phyloP scores from a whole-genome alignment of 345 rosid species.

The Populus ilicifolia region DNA sequence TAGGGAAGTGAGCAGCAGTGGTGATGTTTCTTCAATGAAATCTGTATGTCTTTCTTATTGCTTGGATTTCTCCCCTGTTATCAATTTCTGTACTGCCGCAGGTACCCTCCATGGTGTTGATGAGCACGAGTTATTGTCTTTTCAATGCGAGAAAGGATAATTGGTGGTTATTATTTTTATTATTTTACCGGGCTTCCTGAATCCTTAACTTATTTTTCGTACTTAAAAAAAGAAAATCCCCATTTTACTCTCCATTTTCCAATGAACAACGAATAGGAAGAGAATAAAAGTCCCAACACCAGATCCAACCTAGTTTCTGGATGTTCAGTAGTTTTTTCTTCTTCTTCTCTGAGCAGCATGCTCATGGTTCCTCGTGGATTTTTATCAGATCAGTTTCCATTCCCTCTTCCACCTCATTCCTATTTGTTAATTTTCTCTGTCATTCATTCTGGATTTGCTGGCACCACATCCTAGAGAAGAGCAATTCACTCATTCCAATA shows the following conservation, averaged over 20 bases:
- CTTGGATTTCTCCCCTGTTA: slow-evolving; percentile 10
- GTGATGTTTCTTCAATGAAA: slow-evolving; percentile 44
- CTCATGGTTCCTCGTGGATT: neutral
- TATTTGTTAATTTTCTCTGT: neutral
- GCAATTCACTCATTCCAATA: neutral
- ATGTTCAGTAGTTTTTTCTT: neutral
- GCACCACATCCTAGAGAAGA: neutral
- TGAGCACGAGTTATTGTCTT: neutral
- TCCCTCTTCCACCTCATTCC: neutral
- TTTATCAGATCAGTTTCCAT: neutral
- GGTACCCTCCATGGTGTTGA: neutral
- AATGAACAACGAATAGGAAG: neutral
- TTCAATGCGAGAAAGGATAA: neutral
- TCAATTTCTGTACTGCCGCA: slow-evolving; percentile 1
- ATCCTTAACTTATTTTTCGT: neutral
- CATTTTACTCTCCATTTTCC: neutral
- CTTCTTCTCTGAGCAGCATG: no score
- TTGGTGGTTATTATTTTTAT: neutral
- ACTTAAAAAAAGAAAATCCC: neutral
- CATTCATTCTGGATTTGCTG: neutral
- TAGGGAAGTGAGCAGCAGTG: slow-evolving; percentile 60
- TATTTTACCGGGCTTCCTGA: neutral
- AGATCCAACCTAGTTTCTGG: neutral
- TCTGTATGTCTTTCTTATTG: slow-evolving; percentile 45
- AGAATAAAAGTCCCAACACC: neutral